Evolutionary conservation across 78 protist species (phyloP).

Genomic region (Dictyostelium firmibasis): DNA sequence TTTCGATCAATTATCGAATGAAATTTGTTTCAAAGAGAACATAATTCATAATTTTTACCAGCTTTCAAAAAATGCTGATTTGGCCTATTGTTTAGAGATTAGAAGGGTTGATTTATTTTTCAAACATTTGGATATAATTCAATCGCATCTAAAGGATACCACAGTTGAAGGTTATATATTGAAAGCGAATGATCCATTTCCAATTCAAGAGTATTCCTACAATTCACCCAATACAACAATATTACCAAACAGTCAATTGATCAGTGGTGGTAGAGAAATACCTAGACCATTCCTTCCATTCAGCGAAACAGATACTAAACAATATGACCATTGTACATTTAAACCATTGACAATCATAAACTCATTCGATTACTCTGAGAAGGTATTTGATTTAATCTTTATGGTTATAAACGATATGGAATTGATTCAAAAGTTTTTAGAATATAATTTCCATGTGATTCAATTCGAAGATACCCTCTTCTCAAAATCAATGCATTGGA

Average conservation of each 20-base stretch:
- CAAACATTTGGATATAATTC: background rate
- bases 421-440: background rate
- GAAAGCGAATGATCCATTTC: background rate
- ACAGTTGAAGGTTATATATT: background rate
- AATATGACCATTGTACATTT: background rate
- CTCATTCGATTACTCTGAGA: background rate
- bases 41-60: background rate
- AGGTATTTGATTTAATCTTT: background rate
- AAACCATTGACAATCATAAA: background rate
- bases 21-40: background rate
- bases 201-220: background rate
- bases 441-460: background rate
- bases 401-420: background rate
- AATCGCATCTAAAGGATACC: background rate
- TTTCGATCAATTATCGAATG: background rate
- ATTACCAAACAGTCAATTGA: background rate
- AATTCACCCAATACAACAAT: background rate
- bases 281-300: background rate
- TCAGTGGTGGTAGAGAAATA: background rate
- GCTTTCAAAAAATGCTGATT: background rate
- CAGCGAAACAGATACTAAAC: background rate
- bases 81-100: background rate
- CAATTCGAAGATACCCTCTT: background rate
- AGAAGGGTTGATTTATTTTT: background rate
- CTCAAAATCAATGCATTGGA: background rate